Evolutionary conservation across 139 green algal genomes (phyloP), one percentile per base, ranked within the genome.

Genomic region (Tetradesmus lagerheimii): DNA sequence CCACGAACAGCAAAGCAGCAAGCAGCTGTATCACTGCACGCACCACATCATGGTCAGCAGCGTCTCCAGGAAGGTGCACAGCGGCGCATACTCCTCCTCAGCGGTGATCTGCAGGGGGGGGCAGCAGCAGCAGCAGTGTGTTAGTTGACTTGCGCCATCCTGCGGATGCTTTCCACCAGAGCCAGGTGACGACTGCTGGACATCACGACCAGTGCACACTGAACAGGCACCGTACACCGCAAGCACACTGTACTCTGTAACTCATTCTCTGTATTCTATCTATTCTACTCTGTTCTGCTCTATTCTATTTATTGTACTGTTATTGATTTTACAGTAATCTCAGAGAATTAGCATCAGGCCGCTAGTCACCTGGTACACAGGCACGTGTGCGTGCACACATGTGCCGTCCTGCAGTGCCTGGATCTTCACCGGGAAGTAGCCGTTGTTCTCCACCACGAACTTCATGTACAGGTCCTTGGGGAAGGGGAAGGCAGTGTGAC

Each of bases 31-130:
- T 15, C 6, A 12, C 34, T 41, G 20, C 77, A 37, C 91, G 77
- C 84, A 95, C 96, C 96, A 97, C 14, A 97, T 84, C 93, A 96
- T 96, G 50, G 96, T 97, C 2, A 99, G 89, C 41, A 99, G 81
- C 31, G 96, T 98, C 90, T 99, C 97, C 88, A 99, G 82, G 88
- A 96, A 99, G 23, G 97, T 99, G 93, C 94, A 97, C 50, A 99
- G 94, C 1, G 93, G 90, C 0, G 94, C 83, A 86, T 97, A 99
- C 37, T 96, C 92, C 1, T 87, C 94, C 35, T 95, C 88, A 1
- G 96, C 93, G 6, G 95, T 97, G 80, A 99, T 96, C 94, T 98
- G 94, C 78, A 92, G 0, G 0, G 27, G n/a, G 50, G 31, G 77
- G 81, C 50, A 87, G 47, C 76, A 82, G 37, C 76, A 82, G 11